phyloP scores from a whole-genome alignment of 805 yeast species.

The Candida parachauliodes region DNA sequence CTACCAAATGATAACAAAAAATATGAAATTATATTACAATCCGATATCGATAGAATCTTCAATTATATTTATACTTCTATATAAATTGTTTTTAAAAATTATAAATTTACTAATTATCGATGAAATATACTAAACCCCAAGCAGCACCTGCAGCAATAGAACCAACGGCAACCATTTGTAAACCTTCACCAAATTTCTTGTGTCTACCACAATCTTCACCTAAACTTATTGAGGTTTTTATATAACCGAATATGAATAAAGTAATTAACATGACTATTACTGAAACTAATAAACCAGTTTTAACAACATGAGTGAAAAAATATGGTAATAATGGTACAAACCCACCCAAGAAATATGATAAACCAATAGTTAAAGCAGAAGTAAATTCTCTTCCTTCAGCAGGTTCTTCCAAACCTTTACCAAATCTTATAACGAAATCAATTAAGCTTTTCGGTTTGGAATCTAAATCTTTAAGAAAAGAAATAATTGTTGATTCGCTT shows the following conservation, averaged over 20 bases:
- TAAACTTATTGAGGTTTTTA: slow-evolving; percentile 80
- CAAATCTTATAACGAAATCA: slow-evolving; percentile 82
- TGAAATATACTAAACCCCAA: slow-evolving; percentile 80
- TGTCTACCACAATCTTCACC: slow-evolving; percentile 66
- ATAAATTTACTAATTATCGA: slow-evolving; percentile 37
- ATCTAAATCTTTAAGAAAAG: slow-evolving; percentile 76
- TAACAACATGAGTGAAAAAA: slow-evolving; percentile 75
- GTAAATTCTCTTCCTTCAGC: slow-evolving; percentile 86
- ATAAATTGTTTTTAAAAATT: background rate
- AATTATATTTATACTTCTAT: background rate
- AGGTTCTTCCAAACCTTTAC: slow-evolving; percentile 93
- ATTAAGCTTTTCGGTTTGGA: slow-evolving; percentile 73
- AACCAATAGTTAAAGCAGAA: slow-evolving; percentile 86
- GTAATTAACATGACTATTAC: slow-evolving; percentile 82
- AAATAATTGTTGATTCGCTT: slow-evolving; percentile 66
- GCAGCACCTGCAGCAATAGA: slow-evolving; percentile 98
- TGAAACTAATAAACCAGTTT: slow-evolving; percentile 70
- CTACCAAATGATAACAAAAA: background rate
- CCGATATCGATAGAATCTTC: background rate
- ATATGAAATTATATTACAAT: too few relatives aligned
- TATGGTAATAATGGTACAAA: slow-evolving; percentile 88
- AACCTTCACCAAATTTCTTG: slow-evolving; percentile 70
- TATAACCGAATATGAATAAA: slow-evolving; percentile 79
- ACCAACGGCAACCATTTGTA: slow-evolving; percentile 92
- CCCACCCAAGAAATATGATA: slow-evolving; percentile 87